Conservation (phyloP, 495 filamentous ascomycete genomes). For the Hypoxylon subgilvum region DNA sequence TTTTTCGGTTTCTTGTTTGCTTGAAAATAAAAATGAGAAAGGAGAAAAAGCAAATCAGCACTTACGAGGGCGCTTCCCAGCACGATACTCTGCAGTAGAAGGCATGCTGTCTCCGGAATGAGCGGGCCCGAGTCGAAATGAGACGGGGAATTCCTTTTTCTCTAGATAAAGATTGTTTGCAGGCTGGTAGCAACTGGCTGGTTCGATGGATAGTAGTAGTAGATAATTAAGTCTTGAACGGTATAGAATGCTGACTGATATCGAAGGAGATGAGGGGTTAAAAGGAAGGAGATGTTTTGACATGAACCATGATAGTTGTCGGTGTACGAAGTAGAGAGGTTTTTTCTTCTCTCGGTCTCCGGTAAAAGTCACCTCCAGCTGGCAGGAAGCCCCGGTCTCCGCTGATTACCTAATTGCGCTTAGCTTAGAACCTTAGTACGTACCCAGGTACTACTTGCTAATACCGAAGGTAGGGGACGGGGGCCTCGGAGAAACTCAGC, state of each 20-base stretch:
- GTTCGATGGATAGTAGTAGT: not conserved
- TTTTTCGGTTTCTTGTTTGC: too few relatives aligned
- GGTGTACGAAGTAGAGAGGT: too few relatives aligned
- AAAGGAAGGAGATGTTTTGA: not conserved
- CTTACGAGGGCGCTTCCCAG: slow-evolving; percentile 45
- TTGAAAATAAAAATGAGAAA: too few relatives aligned
- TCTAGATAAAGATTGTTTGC: slow-evolving; percentile 4
- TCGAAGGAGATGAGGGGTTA: not conserved
- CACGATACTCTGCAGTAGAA: slow-evolving; percentile 32
- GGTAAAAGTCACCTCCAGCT: too few relatives aligned
- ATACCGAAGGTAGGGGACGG: too few relatives aligned
- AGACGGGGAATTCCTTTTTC: slow-evolving; percentile 2
- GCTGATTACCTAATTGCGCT: too few relatives aligned
- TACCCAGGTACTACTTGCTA: too few relatives aligned
- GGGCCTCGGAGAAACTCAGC: slow-evolving; percentile 21
- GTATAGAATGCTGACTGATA: not conserved
- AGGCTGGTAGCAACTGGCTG: not conserved
- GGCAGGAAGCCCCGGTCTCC: not conserved
- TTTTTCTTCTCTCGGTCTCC: too few relatives aligned
- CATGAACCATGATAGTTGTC: too few relatives aligned
- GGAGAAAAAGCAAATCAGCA: slow-evolving; percentile 23
- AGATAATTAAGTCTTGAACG: not conserved
- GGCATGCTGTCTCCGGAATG: slow-evolving; percentile 16
- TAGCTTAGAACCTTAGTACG: too few relatives aligned
- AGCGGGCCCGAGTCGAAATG: not conserved